phyloP scores from a whole-genome alignment of 1,284 basidiomycete genomes.

The Polyporus tsugae region DNA sequence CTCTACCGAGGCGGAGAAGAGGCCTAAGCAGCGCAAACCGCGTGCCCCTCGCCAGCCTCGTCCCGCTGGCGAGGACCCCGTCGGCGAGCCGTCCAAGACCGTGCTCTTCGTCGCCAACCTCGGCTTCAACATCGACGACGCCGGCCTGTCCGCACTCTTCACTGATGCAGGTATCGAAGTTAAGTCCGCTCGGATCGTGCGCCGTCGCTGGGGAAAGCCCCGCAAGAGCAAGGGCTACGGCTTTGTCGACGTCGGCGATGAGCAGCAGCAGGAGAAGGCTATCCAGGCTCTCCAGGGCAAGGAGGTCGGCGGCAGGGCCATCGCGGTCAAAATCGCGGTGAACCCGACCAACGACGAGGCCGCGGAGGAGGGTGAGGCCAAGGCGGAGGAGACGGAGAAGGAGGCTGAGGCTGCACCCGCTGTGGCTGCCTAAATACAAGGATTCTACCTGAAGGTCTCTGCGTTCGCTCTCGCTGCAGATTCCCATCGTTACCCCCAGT shows the following conservation, averaged over 20 bases:
- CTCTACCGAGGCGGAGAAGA: slow-evolving; percentile 48
- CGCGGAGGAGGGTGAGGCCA: slow-evolving; percentile 49
- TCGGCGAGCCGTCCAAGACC: slow-evolving; percentile 83
- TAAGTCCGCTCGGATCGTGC: slow-evolving; percentile 86
- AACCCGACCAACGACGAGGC: slow-evolving; percentile 55
- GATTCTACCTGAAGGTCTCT: slow-evolving; percentile 25
- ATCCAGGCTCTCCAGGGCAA: slow-evolving; percentile 84
- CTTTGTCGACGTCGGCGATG: slow-evolving; percentile 89
- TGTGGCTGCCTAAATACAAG: slow-evolving; percentile 29
- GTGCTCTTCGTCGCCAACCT: slow-evolving; percentile 96
- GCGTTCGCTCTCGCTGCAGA: slow-evolving; percentile 20
- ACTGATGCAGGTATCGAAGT: slow-evolving; percentile 84
- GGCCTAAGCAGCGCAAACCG: slow-evolving; percentile 67
- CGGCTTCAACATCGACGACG: slow-evolving; percentile 90
- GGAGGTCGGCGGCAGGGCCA: slow-evolving; percentile 79
- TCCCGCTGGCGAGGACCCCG: slow-evolving; percentile 77
- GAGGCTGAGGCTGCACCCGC: slow-evolving; percentile 40
- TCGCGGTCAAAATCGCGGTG: slow-evolving; percentile 91
- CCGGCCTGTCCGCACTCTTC: slow-evolving; percentile 79
- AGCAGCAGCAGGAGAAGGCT: slow-evolving; percentile 87
- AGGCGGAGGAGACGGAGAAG: slow-evolving; percentile 45
- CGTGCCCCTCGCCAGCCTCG: slow-evolving; percentile 66
- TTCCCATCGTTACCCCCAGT: slow-evolving; percentile 20
- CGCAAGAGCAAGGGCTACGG: slow-evolving; percentile 93
- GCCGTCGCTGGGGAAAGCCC: slow-evolving; percentile 80